These are phyloP conservation scores for Rhynchosporium graminicola DNA, from an alignment of 2,329 filamentous ascomycete species.

Conservation along the genomic window DNA sequence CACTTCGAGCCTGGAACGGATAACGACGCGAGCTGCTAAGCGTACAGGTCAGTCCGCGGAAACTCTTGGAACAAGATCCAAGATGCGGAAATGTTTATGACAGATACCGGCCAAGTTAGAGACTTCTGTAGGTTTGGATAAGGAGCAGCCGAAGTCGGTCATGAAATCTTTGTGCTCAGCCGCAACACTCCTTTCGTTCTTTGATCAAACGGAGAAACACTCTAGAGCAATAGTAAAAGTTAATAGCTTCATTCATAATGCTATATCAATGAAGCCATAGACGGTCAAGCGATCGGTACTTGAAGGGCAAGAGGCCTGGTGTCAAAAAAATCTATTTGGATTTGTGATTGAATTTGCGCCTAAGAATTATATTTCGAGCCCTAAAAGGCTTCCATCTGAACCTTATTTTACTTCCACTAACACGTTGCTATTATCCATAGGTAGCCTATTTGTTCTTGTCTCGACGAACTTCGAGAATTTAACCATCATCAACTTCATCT, in stretches of 20 bases:
- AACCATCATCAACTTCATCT: constrained; percentile 13
- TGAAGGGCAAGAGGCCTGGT: not conserved
- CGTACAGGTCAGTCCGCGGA: not conserved
- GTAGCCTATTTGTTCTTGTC: not conserved
- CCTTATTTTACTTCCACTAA: not conserved
- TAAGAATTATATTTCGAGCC: not conserved
- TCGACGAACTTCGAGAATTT: constrained; percentile 18
- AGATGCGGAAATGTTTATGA: not conserved
- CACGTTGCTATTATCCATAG: not conserved
- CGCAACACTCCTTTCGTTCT: not conserved
- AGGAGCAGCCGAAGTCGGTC: not conserved
- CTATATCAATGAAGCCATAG: not conserved
- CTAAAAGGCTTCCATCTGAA: not conserved
- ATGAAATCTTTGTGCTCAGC: not conserved
- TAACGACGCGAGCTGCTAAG: not conserved
- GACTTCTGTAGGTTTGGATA: not conserved
- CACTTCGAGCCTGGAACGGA: not conserved
- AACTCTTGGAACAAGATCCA: not conserved
- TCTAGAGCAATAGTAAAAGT: not conserved
- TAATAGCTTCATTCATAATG: not conserved
- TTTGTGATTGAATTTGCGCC: not conserved
- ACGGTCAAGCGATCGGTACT: not conserved
- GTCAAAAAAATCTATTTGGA: not conserved
- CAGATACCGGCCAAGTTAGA: not conserved
- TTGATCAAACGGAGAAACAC: not conserved